Evolutionary conservation across 306 rosid species (phyloP).

Genomic region (Delonix regia): DNA sequence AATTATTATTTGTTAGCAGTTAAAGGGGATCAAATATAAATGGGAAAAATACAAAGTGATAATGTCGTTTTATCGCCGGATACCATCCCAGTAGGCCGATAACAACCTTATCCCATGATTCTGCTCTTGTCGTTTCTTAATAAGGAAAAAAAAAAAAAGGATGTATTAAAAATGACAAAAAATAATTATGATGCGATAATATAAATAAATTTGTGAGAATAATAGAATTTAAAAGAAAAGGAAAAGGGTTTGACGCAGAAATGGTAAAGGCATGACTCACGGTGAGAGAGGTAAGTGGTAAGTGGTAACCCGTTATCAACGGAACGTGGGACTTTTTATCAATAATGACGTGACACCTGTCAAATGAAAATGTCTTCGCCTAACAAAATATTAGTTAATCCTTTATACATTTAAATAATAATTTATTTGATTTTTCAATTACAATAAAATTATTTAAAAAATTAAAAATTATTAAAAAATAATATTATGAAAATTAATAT

Average conservation of each 20-base stretch:
- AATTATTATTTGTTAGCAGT: too few relatives aligned
- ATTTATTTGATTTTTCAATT: too few relatives aligned
- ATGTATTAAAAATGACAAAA: background rate
- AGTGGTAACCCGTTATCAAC: conserved; percentile 35
- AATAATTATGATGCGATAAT: background rate
- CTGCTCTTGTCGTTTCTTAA: background rate
- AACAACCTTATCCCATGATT: background rate
- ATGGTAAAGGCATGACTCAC: background rate
- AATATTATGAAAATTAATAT: too few relatives aligned
- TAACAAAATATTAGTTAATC: too few relatives aligned
- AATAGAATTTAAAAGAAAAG: background rate
- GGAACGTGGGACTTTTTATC: conserved; percentile 21
- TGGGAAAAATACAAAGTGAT: background rate
- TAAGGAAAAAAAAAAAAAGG: too few relatives aligned
- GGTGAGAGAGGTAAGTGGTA: background rate
- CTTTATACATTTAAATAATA: too few relatives aligned
- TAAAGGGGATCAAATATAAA: background rate
- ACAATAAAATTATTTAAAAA: too few relatives aligned
- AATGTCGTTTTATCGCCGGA: background rate
- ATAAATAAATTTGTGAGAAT: too few relatives aligned
- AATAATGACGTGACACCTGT: conserved; percentile 6
- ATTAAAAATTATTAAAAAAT: too few relatives aligned
- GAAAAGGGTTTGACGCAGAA: background rate
- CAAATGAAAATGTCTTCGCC: background rate
- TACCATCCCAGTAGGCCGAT: background rate